phyloP scores from a whole-genome alignment of 2,329 filamentous ascomycete species.

The Clathrospora elynae region DNA sequence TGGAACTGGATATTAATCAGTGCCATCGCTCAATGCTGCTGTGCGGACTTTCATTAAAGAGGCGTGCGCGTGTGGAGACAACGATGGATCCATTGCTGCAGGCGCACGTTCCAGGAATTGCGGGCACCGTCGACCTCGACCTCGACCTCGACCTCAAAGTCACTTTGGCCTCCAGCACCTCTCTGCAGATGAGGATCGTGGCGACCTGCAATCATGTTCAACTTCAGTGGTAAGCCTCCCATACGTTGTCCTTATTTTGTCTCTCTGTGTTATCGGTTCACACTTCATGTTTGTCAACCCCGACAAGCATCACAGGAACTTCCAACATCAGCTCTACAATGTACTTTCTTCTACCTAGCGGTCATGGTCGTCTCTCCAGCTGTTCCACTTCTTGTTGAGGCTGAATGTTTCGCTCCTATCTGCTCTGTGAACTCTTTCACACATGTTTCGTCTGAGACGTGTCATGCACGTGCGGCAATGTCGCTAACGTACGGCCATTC shows the following conservation, averaged over 20 bases:
- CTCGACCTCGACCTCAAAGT: constrained; percentile 6
- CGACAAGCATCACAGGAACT: constrained; percentile 1
- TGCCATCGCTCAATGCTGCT: constrained; percentile 1
- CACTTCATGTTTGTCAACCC: background rate
- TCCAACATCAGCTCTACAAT: background rate
- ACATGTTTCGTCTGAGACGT: constrained; percentile 37
- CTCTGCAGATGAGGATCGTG: constrained; percentile 2
- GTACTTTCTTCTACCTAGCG: background rate
- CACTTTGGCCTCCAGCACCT: constrained; percentile 6
- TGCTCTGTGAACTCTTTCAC: constrained; percentile 24
- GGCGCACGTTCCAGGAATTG: constrained; percentile 22
- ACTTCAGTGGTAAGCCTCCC: constrained; percentile 44
- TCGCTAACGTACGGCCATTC: constrained; percentile 35
- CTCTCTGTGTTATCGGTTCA: constrained; percentile 8
- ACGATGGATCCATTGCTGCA: constrained; percentile 16
- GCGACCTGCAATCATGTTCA: constrained; percentile 39
- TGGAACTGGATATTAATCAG: constrained; percentile 2
- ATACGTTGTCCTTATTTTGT: constrained; percentile 1
- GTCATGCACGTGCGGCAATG: constrained; percentile 31
- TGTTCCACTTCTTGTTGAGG: constrained; percentile 4
- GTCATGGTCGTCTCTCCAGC: background rate
- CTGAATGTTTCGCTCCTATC: constrained; percentile 24
- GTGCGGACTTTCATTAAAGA: constrained; percentile 1
- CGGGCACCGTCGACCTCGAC: constrained; percentile 7
- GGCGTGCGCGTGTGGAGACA: constrained; percentile 12